phyloP scores from a whole-genome alignment of 1,139 yeast species.

The Geotrichum siamense region DNA sequence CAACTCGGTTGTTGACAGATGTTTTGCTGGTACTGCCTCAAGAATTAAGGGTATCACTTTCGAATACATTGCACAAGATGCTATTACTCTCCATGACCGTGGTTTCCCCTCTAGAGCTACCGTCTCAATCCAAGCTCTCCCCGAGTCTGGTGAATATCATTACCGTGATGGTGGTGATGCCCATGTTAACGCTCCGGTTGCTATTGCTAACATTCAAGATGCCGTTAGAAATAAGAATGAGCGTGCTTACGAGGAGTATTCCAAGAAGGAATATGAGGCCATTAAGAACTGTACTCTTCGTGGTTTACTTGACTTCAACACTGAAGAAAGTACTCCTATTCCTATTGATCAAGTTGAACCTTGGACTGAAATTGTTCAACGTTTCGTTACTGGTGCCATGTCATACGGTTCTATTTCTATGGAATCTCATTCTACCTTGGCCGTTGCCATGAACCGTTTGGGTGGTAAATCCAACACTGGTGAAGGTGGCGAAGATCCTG shows the following conservation, averaged over 20 bases:
- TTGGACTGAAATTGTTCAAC: slow-evolving; percentile 97
- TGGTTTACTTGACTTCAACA: slow-evolving; percentile 88
- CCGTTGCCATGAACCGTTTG: slow-evolving; percentile 96
- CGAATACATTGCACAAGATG: slow-evolving; percentile 94
- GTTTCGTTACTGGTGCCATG: slow-evolving; percentile 99
- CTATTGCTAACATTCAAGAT: slow-evolving; percentile 91
- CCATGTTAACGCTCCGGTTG: slow-evolving; percentile 89
- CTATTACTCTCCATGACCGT: slow-evolving; percentile 84
- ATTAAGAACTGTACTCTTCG: slow-evolving; percentile 88
- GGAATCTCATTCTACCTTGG: slow-evolving; percentile 97
- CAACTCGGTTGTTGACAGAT: slow-evolving; percentile 87
- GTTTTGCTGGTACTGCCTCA: slow-evolving; percentile 96
- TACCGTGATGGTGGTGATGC: slow-evolving; percentile 99
- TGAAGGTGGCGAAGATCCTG: slow-evolving; percentile 99
- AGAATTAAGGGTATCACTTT: slow-evolving; percentile 94
- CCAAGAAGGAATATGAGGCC: slow-evolving; percentile 86
- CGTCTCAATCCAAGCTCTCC: slow-evolving; percentile 63
- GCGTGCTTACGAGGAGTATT: slow-evolving; percentile 82
- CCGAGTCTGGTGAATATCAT: slow-evolving; percentile 95
- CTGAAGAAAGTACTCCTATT: slow-evolving; percentile 58
- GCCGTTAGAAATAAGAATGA: slow-evolving; percentile 96
- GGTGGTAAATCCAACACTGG: slow-evolving; percentile 98
- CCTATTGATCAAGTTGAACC: slow-evolving; percentile 98
- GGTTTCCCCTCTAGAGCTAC: slow-evolving; percentile 80
- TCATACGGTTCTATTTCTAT: slow-evolving; percentile 96